These are phyloP conservation scores for Penicillium rolfsii DNA, from an alignment of 2,329 filamentous ascomycete species.

Conservation along the genomic window DNA sequence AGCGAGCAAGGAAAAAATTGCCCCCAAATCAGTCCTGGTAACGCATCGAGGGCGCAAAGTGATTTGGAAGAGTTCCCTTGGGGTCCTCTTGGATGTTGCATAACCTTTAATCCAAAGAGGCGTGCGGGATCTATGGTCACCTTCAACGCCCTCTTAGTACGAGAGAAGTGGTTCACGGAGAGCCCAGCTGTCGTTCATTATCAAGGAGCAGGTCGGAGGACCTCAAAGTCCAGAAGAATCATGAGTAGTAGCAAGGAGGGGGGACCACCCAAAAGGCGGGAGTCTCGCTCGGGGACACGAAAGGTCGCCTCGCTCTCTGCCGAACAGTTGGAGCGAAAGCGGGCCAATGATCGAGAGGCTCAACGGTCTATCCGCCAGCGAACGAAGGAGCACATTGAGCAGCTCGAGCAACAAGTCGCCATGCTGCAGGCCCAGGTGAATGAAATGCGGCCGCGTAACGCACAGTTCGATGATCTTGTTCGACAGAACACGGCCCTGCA, in stretches of 20 bases:
- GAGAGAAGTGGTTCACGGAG: constrained; percentile 16
- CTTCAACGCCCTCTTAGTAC: constrained; percentile 10
- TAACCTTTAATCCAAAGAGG: constrained; percentile 7
- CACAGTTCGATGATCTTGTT: constrained; percentile 57
- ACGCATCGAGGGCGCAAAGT: background rate
- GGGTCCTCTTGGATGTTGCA: constrained; percentile 17
- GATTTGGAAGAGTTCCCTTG: background rate
- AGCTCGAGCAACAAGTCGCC: constrained; percentile 53
- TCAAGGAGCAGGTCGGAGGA: constrained; percentile 5
- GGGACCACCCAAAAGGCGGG: constrained; percentile 36
- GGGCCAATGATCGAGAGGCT: constrained; percentile 71
- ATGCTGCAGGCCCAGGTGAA: constrained; percentile 41
- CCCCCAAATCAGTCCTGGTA: background rate
- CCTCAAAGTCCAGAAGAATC: constrained; percentile 4
- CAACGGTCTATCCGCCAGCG: constrained; percentile 83
- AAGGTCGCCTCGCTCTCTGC: constrained; percentile 61
- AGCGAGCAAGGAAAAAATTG: background rate
- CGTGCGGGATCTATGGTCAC: constrained; percentile 22
- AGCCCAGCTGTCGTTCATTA: constrained; percentile 5
- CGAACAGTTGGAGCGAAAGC: constrained; percentile 62
- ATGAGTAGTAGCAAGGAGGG: constrained; percentile 35
- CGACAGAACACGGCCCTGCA: constrained; percentile 59
- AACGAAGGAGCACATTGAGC: constrained; percentile 78
- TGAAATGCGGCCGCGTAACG: constrained; percentile 54
- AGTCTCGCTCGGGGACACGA: constrained; percentile 59